Percentiles rank a stretch among this genome's conserved stretches.
phyloP scores from a whole-genome alignment of 1,139 yeast genomes.

The Scheffersomyces cryptocercus region DNA sequence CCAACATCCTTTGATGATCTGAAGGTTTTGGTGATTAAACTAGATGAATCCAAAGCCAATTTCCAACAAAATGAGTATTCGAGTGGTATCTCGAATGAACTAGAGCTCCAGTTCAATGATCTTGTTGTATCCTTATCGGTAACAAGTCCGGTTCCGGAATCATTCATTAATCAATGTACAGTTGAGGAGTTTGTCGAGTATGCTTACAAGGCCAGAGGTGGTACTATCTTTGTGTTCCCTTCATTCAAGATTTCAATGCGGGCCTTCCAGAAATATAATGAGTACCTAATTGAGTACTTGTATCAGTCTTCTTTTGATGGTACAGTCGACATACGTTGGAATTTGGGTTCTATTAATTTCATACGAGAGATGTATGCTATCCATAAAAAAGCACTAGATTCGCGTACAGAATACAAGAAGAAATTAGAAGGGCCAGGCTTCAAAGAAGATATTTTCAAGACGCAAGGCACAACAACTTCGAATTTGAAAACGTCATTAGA shows the following conservation, averaged over 20 bases:
- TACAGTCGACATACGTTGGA: constrained; percentile 89
- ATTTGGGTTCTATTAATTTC: constrained; percentile 86
- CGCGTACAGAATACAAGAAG: constrained; percentile 35
- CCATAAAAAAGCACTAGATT: constrained; percentile 50
- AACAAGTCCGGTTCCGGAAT: constrained; percentile 46
- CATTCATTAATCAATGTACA: constrained; percentile 40
- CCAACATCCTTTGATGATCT: constrained; percentile 78
- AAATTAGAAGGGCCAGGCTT: constrained; percentile 12
- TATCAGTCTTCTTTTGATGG: constrained; percentile 81
- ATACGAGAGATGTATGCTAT: constrained; percentile 81
- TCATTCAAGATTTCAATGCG: constrained; percentile 74
- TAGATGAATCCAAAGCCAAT: constrained; percentile 60
- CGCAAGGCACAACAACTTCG: constrained; percentile 7
- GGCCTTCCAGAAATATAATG: constrained; percentile 57
- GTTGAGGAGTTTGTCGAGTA: constrained; percentile 57
- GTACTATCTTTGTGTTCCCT: constrained; percentile 78
- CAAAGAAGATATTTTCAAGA: constrained; percentile 17
- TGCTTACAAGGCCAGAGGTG: constrained; percentile 71
- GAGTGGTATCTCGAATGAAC: constrained; percentile 49
- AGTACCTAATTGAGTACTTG: constrained; percentile 59
- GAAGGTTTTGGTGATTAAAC: constrained; percentile 65
- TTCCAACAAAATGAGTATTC: constrained; percentile 59
- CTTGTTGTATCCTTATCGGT: constrained; percentile 66
- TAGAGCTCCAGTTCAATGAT: constrained; percentile 58
- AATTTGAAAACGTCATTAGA: constrained; percentile 19